Evolutionary conservation across 1,284 basidiomycete genomes (phyloP), one percentile per base, ranked within the genome.

Genomic region (Neotropicomus parvogracilis): DNA sequence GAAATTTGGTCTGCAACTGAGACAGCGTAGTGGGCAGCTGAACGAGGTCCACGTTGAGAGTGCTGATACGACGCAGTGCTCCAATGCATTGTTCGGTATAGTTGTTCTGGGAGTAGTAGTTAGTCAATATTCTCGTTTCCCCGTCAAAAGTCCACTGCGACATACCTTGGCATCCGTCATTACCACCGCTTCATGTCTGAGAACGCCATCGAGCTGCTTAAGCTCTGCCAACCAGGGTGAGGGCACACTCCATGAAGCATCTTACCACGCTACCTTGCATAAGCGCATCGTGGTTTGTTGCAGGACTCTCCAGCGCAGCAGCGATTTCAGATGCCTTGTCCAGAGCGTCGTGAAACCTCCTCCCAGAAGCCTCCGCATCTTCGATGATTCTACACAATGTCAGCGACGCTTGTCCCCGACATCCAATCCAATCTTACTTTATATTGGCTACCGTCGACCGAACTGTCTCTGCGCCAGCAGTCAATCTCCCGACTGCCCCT

Each of bases 31-130:
- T 68, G 6, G 88, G 85, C 2, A 94, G 69, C 40, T 81, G 75
- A 4, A 90, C 78, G 28, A 95, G 77, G 46, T 85, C 81, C 44
- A 81, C 81, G 65, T 94, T 92, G 37, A 92, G 72, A 19, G 74
- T 63, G 54, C 87, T 86, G 53, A 94, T 88, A 47, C 78, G 78
- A 16, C 84, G 80, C 1, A 94, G 72, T 8, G 78, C 73, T 14
- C 73, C 66, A 24, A 93, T 75, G 49, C 80, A 81, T 55, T 85
- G 82, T 37, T 81, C 78, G 0, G 88, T 91, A 59, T 84, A 88
- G 12, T 80, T 72, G 62, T 94, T 92, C 89, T 91, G 54, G 48
- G 48, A 63, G 42, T 10, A 11, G 19, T 27, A n/a, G 16, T 60
- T 12, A 45, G 26, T 8, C 9, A 11, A 19, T 7, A 32, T 37